Base-by-base conservation (phyloP, 257 asterid genomes). In the Mentha longifolia region DNA sequence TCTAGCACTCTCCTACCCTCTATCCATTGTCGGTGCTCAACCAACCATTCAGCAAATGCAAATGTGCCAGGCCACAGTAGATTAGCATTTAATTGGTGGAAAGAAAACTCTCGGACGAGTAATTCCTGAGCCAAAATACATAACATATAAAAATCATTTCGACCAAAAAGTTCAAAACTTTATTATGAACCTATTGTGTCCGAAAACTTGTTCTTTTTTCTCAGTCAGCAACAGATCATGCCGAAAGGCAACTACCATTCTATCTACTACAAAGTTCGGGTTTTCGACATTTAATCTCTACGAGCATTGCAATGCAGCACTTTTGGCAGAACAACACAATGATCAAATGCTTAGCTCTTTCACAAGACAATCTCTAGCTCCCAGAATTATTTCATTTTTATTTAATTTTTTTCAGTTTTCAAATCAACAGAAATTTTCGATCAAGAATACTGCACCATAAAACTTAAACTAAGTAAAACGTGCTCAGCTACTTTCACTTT, bases 11-110 rank as follows among this genome's bases (percentile, higher is more conserved):
- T 83, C 56, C 89, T 85, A 61, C 96, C 93, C 42, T 84, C 90
- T 43, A 88, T 63, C 90, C 84, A 85, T 5, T 80, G 60, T 39
- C 81, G 80, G 68, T 91, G 83, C 46, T 88, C 82, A 72, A 77
- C 89, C 71, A 94, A 50, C 99, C 97, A 94, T 74, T 89, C 96
- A 0, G 88, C 85, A 79, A 94, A 94, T 41, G 97, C 88, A 84
- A 94, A 94, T 10, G 97, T 88, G 65, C 99, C 99, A 14, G 99
- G 99, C 99, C 97, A 94, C 69, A 91, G 85, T 42, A 94, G 79
- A 85, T 94, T 94, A 70, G 98, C 98, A 80, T 94, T 94, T 74
- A 91, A 68, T 81, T 87, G 88, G 81, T 93, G 98, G 78, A 93
- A 93, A 6, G 92, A 84, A 86, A 91, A 93, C 50, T 93, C 98